Conservation (phyloP, 176 grass and related monocot genomes). For the Areca catechu region DNA sequence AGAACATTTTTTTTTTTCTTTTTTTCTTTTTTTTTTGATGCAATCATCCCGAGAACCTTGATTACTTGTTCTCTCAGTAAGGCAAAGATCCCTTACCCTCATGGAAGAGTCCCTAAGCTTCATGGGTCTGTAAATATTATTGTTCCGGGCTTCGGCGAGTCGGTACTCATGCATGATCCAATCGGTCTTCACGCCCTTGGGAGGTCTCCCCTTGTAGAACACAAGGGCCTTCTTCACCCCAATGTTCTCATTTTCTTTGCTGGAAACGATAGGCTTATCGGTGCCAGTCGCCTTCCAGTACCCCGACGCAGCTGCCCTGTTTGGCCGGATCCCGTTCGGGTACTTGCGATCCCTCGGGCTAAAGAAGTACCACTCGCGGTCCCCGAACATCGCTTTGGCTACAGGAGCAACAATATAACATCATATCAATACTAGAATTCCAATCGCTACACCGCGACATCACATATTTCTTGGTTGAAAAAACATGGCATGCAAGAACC, state of each 20-base stretch:
- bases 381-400: slow-evolving; percentile 42
- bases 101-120: slow-evolving; percentile 37
- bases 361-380: slow-evolving; percentile 73
- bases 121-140: background rate
- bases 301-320: slow-evolving; percentile 38
- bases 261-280: slow-evolving; percentile 33
- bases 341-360: slow-evolving; percentile 58
- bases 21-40: too few relatives aligned
- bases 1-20: too few relatives aligned
- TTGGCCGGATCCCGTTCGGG: slow-evolving; percentile 50
- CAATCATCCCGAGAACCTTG: too few relatives aligned
- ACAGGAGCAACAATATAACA: background rate
- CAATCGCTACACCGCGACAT: too few relatives aligned
- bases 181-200: slow-evolving; percentile 51
- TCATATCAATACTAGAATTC: too few relatives aligned
- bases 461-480: too few relatives aligned
- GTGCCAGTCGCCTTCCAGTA: slow-evolving; percentile 78
- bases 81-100: slow-evolving; percentile 29
- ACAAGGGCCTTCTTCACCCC: slow-evolving; percentile 76
- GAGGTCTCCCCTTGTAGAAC: slow-evolving; percentile 61
- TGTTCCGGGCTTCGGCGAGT: background rate
- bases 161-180: slow-evolving; percentile 99
- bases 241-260: slow-evolving; percentile 10
- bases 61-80: too few relatives aligned
- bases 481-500: background rate